Conservation (phyloP, 2,329 filamentous ascomycete genomes). For the Colletotrichum karsti region DNA sequence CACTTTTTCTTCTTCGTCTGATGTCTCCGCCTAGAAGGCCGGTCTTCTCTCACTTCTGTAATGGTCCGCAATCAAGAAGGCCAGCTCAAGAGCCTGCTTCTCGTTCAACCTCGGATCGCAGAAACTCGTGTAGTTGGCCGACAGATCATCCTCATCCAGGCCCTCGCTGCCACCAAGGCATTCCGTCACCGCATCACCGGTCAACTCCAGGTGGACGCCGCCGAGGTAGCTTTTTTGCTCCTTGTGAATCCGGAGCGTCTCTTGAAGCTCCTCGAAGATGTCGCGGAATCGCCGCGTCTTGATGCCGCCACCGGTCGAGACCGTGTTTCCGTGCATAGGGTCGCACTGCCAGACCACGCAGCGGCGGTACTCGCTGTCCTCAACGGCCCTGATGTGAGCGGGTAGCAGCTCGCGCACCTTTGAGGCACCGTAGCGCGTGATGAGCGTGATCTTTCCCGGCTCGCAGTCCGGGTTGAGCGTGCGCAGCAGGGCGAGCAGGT, state of each 20-base stretch:
- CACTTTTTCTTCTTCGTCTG: too few relatives aligned
- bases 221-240: slow-evolving; percentile 87
- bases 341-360: slow-evolving; percentile 96
- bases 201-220: slow-evolving; percentile 94
- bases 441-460: slow-evolving; percentile 92
- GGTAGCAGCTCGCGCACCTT: slow-evolving; percentile 82
- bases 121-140: slow-evolving; percentile 92
- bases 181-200: slow-evolving; percentile 95
- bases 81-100: slow-evolving; percentile 95
- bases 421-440: slow-evolving; percentile 89
- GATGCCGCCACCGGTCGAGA: slow-evolving; percentile 76
- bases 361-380: slow-evolving; percentile 73
- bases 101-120: slow-evolving; percentile 96
- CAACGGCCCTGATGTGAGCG: slow-evolving; percentile 87
- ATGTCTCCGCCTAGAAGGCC: background rate
- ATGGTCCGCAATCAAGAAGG: slow-evolving; percentile 90
- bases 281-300: slow-evolving; percentile 94
- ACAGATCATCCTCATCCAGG: slow-evolving; percentile 86
- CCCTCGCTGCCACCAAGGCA: slow-evolving; percentile 91
- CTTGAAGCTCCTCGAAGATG: slow-evolving; percentile 86
- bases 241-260: slow-evolving; percentile 86
- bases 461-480: slow-evolving; percentile 85
- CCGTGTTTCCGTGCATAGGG: slow-evolving; percentile 93
- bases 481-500: slow-evolving; percentile 82
- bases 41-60: slow-evolving; percentile 55